Percentiles rank a stretch among this genome's conserved stretches.
These are phyloP conservation scores for Orbilia brochopaga DNA, from an alignment of 2,329 filamentous ascomycete species.

Conservation along the genomic window DNA sequence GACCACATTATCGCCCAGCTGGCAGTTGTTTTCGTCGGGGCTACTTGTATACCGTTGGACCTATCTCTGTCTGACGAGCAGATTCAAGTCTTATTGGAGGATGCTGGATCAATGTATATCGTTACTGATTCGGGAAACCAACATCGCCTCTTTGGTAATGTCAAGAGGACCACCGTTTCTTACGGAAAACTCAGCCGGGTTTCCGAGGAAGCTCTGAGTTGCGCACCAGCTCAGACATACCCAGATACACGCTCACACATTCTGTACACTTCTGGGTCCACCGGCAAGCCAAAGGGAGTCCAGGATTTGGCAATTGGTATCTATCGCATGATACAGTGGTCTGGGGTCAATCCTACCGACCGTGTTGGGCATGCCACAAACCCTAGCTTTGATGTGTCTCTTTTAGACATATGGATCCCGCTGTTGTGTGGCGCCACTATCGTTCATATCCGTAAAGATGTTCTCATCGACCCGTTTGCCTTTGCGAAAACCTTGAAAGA, in stretches of 20 bases:
- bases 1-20: constrained; percentile 14
- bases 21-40: constrained; percentile 12
- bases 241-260: constrained; percentile 14
- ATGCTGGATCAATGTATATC: constrained; percentile 11
- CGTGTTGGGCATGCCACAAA: constrained; percentile 17
- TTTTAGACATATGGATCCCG: constrained; percentile 2
- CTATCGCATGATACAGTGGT: constrained; percentile 5
- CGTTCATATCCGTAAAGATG: constrained; percentile 9
- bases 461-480: constrained; percentile 9
- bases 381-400: constrained; percentile 10
- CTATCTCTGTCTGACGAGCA: constrained; percentile 11
- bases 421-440: constrained; percentile 13
- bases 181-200: neutral
- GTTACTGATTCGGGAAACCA: constrained; percentile 12
- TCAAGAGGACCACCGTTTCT: neutral
- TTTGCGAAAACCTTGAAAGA: constrained; percentile 7
- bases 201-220: neutral
- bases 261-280: constrained; percentile 15
- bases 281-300: constrained; percentile 15
- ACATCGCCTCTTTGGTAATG: neutral
- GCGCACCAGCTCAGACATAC: constrained; percentile 11
- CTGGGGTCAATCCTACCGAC: constrained; percentile 4
- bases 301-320: constrained; percentile 10
- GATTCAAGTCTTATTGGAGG: constrained; percentile 12
- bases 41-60: constrained; percentile 14